A percentile compares a stretch with the other conserved stretches of the same genome.
Evolutionary conservation across 2,329 filamentous ascomycete species (phyloP).

Genomic region (Cryphonectria carpinicola): DNA sequence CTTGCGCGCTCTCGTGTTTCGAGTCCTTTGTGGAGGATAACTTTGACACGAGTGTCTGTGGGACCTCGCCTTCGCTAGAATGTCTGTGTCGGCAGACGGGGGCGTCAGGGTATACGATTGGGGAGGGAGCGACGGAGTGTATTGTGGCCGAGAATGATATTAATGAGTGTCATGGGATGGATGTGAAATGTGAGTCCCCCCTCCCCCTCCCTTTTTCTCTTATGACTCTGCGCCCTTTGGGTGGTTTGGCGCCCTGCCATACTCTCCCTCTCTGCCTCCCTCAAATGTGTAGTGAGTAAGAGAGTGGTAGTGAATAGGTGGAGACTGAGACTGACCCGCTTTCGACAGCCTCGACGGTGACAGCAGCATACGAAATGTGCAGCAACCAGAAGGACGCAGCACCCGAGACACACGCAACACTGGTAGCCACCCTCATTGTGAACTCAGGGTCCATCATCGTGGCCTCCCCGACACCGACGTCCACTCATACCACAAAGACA

Average conservation of each 20-base stretch:
- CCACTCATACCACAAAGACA: constrained; percentile 22
- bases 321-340: neutral
- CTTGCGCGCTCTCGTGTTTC: constrained; percentile 66
- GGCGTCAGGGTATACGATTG: constrained; percentile 66
- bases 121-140: constrained; percentile 73
- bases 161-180: constrained; percentile 55
- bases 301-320: neutral
- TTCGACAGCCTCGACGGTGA: constrained; percentile 44
- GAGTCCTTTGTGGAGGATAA: constrained; percentile 64
- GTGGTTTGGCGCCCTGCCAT: neutral
- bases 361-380: constrained; percentile 64
- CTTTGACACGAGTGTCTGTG: constrained; percentile 56
- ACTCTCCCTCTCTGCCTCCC: too few relatives aligned
- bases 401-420: constrained; percentile 59
- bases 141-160: constrained; percentile 56
- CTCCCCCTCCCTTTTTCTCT: too few relatives aligned
- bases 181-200: constrained; percentile 44
- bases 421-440: constrained; percentile 60
- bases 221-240: neutral
- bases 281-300: neutral
- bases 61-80: constrained; percentile 54
- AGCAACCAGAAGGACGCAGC: constrained; percentile 51
- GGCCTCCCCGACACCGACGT: constrained; percentile 29
- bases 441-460: constrained; percentile 40
- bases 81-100: constrained; percentile 68